Evolutionary conservation across 352 stramenopile genomes (phyloP), one percentile per base, ranked within the genome.

Genomic region (Phytophthora pinifolia): DNA sequence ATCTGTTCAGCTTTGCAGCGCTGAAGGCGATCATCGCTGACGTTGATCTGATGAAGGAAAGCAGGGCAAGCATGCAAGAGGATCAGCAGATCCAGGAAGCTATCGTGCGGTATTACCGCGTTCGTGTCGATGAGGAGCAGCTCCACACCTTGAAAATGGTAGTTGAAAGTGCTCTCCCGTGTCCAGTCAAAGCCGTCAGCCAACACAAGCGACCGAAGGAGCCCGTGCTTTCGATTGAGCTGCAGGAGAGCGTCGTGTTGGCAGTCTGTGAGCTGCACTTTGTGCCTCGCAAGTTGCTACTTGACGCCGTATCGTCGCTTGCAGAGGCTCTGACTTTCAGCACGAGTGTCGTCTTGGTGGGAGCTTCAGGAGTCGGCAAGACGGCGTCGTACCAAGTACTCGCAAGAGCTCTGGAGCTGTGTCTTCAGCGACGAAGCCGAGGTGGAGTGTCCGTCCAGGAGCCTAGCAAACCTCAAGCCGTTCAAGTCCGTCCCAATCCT

Each of bases 371-470:
- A n/a, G 59, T 65, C 9, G 72, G 72, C 4, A 83, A 83, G 37
- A 66, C 72, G 0, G 62, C 72, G 7, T 12, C 53, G 9, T 79
- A 82, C 20, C 54, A 60, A 27, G 54, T 82, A 0, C 51, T 79
- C 1, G 67, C 70, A 13, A 70, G 35, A 22, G 54, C 70, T 12
- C 25, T 79, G 1, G 52, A 62, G 3, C 13, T 76, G 6, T 54
- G 12, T 49, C n/a, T 43, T 10, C 54, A 57, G 7, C 35, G 30
- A 33, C 32, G 13, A 5, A 15, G 49, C 8, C 29, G 57, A 42
- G 10, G 18, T 17, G 32, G 6, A 13, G 13, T 20, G 15, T 9
- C 34, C 12, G 10, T 25, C 2, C 27, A 47, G 17, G 15, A 20
- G 9, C 1, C 6, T 17, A 55, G 1, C 18, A 37, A 54, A 27